Conservation (phyloP, 2,329 filamentous ascomycete species). For the Epichloe elymi region DNA sequence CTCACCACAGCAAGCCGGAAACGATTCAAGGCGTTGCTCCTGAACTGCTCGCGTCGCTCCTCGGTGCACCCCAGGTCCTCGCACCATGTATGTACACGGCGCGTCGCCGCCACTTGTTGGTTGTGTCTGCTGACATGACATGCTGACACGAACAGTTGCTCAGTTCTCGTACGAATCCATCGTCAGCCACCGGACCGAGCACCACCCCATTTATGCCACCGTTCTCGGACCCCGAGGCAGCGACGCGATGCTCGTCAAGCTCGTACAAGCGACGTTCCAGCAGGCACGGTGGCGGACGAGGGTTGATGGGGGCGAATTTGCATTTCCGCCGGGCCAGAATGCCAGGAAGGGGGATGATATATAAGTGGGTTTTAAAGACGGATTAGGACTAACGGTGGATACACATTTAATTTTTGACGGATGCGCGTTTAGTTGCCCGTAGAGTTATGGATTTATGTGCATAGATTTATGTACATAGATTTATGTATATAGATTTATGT, state of each 20-base stretch:
- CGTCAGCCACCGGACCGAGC: slow-evolving; percentile 16
- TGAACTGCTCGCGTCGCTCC: slow-evolving; percentile 15
- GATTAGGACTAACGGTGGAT: too few species aligned
- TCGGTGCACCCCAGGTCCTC: slow-evolving; percentile 19
- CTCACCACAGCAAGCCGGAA: not conserved
- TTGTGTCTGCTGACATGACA: too few species aligned
- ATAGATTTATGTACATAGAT: too few species aligned
- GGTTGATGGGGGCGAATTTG: slow-evolving; percentile 16
- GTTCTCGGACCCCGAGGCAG: slow-evolving; percentile 16
- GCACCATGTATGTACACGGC: slow-evolving; percentile 17
- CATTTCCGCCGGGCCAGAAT: slow-evolving; percentile 15
- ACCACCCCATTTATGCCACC: slow-evolving; percentile 18
- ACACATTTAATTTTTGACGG: too few species aligned
- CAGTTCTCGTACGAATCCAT: slow-evolving; percentile 19
- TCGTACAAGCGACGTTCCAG: slow-evolving; percentile 17
- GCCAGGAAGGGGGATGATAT: slow-evolving; percentile 7
- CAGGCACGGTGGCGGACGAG: slow-evolving; percentile 14
- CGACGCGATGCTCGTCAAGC: slow-evolving; percentile 14
- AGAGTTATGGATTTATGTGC: too few species aligned
- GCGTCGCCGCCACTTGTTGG: too few species aligned
- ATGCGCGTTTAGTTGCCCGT: too few species aligned
- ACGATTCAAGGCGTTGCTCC: slow-evolving; percentile 14
- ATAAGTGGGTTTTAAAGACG: too few species aligned
- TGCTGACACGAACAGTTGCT: slow-evolving; percentile 11
- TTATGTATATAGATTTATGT: not conserved